Percentiles rank a stretch among this genome's conserved stretches.
Conservation (phyloP, 2,329 filamentous ascomycete genomes). For the Ceratocystis variospora region DNA sequence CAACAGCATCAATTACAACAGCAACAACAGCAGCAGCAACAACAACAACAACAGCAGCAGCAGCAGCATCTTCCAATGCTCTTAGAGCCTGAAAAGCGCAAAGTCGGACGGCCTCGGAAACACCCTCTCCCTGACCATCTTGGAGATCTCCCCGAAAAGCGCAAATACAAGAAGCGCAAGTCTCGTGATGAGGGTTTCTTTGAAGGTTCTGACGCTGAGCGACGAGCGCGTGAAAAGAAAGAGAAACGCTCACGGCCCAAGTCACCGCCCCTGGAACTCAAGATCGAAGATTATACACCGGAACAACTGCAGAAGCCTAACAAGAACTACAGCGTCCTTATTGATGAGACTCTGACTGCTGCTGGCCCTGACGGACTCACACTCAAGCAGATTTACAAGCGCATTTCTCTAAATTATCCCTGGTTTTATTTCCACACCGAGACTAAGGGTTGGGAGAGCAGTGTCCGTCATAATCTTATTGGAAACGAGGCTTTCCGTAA, state of each 20-base stretch:
- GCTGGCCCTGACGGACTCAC: slow-evolving; percentile 41
- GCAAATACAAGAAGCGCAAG: slow-evolving; percentile 52
- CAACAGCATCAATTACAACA: slow-evolving; percentile 9
- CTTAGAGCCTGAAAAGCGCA: slow-evolving; percentile 39
- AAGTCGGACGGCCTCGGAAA: slow-evolving; percentile 51
- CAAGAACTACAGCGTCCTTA: slow-evolving; percentile 48
- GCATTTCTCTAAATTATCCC: slow-evolving; percentile 43
- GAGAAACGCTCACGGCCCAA: slow-evolving; percentile 41
- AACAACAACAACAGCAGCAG: slow-evolving; percentile 10
- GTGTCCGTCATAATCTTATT: slow-evolving; percentile 49
- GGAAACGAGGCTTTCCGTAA: slow-evolving; percentile 49
- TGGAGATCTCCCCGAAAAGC: slow-evolving; percentile 44
- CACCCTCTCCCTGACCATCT: slow-evolving; percentile 46
- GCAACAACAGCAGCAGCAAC: not conserved
- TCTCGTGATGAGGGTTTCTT: slow-evolving; percentile 36
- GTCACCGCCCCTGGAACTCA: slow-evolving; percentile 45
- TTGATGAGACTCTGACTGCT: slow-evolving; percentile 44
- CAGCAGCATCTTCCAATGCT: slow-evolving; percentile 5
- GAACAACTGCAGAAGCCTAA: slow-evolving; percentile 47
- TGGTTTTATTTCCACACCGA: slow-evolving; percentile 47
- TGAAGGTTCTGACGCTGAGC: slow-evolving; percentile 43
- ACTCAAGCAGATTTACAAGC: slow-evolving; percentile 50
- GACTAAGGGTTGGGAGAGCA: slow-evolving; percentile 53
- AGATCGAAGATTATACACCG: slow-evolving; percentile 41
- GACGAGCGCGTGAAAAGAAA: slow-evolving; percentile 43